Evolutionary conservation across 169 alveolate species (phyloP), one percentile per base, ranked within the genome.

Genomic region (Sarcocystis neurona): DNA sequence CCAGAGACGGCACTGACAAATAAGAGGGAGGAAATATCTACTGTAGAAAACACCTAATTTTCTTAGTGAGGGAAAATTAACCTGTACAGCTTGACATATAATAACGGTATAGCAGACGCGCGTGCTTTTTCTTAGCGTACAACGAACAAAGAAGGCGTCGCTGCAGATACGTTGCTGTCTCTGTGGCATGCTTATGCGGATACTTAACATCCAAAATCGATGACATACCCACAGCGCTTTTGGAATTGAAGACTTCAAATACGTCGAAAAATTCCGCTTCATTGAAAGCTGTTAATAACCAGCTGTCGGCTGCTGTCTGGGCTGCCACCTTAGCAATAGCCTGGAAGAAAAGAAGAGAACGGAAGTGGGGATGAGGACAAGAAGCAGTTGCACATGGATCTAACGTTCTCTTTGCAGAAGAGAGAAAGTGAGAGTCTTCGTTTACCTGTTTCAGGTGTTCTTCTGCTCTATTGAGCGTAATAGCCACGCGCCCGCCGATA

Each of bases 231-330:
- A 79, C 53, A 44, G 92, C 63, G 5, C 50, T 23, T 47, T 44
- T 77, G 20, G 92, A 88, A 23, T 77, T 47, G 27, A 30, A 50
- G 27, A 46, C 74, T 5, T 78, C 44, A 37, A 88, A 88, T 30
- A 44, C 92, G n/a, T 88, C 92, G 18, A 44, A 34, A 4, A 77
- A 46, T 30, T 77, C 89, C 41, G 43, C 34, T 12, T 30, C 74
- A 48, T 88, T 78, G 46, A 77, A 44, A 32, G 56, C 30, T 18
- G 63, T 48, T 18, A 88, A 30, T 15, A 5, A 30, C 92, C 92
- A 88, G 15, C 48, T 41, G 46, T 88, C 92, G 1, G 88, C 74
- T 32, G 89, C 86, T 15, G 92, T 53, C 75, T 88, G 92, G 47
- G 37, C 68, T 41, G 88, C 92, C 15, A 88, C 80, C 20, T 48